Percentiles rank a stretch among this genome's conserved stretches.
phyloP scores from a whole-genome alignment of 2,329 filamentous ascomycete species.

The Fusarium sp. region DNA sequence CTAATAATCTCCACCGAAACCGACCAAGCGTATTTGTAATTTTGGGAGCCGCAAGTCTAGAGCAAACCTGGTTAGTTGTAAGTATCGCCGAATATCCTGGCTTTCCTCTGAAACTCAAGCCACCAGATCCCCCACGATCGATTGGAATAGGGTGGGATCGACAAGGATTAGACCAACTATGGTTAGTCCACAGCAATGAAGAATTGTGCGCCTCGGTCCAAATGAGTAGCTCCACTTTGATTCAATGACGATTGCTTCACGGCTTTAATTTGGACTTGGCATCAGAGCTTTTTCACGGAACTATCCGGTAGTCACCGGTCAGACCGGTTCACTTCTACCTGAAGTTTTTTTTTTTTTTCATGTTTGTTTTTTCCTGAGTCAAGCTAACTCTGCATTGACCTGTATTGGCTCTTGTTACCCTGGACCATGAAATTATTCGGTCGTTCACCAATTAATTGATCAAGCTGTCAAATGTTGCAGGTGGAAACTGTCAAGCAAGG shows the following conservation, averaged over 20 bases:
- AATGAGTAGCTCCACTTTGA: not conserved
- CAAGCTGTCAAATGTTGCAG: not conserved
- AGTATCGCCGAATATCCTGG: not conserved
- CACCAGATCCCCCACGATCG: not conserved
- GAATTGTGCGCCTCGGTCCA: not conserved
- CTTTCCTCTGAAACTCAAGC: not conserved
- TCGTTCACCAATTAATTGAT: not conserved
- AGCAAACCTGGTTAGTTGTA: not conserved
- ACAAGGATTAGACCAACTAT: not conserved
- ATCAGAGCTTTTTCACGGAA: accelerated
- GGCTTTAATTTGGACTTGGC: not conserved
- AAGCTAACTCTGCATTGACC: no score
- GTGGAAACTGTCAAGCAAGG: not conserved
- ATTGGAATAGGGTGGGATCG: not conserved
- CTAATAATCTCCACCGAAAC: not conserved
- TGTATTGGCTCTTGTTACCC: no score
- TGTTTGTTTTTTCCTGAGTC: not conserved
- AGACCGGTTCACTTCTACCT: not conserved
- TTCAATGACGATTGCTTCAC: not conserved
- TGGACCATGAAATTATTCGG: not conserved
- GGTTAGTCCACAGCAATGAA: not conserved
- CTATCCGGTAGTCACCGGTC: not conserved
- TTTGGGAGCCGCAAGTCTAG: not conserved
- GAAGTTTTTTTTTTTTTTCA: not conserved
- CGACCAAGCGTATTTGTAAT: not conserved